Base-by-base conservation (phyloP, 208 protist species). In the Strigomonas culicis region DNA sequence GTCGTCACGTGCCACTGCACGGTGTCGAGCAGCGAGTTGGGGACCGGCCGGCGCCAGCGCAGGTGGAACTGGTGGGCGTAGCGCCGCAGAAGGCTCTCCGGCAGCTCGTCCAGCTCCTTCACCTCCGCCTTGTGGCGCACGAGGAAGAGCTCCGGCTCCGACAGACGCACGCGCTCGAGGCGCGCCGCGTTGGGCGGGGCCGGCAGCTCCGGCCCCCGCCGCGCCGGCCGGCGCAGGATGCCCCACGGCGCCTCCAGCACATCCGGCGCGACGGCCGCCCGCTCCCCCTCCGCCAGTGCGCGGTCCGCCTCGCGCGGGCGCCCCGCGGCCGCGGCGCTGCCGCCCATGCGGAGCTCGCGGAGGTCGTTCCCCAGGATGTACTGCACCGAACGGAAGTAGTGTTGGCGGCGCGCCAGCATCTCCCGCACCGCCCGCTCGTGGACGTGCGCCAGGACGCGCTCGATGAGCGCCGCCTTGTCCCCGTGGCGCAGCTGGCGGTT, bases 311-410 rank as follows among this genome's bases (percentile, higher is more conserved):
- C 51, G 28, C 47, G 46, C 17, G 60, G 41, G 24, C 19, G 15
- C 13, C 32, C 25, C 21, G 34, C 55, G 11, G 15, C 39, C 1
- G 8, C 39, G 50, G 13, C 24, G 24, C 19, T 43, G 36, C 52
- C 46, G 17, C 60, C 52, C 46, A 66, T 70, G 57, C 75, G 68
- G 22, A 88, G 72, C 53, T 82, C 77, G 0, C 68, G 70, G 47
- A 93, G 62, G 52, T 96, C 87, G 13, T 81, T 79, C 28, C 75
- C 84, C 6, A 96, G 77, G 31, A 96, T 74, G 21, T 80, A 59
- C 53, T 82, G 84, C 19, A 96, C 90, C 0, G 90, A 93, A 7
- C 78, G 80, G 59, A 97, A 97, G 72, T 95, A 97, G 75, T 93
- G 80, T 17, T 57, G 55, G 2, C 91, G 91, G 4, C 91, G 80